Base-by-base conservation (phyloP, 768 basidiomycete genomes). In the Podaxis mareebaensis region DNA sequence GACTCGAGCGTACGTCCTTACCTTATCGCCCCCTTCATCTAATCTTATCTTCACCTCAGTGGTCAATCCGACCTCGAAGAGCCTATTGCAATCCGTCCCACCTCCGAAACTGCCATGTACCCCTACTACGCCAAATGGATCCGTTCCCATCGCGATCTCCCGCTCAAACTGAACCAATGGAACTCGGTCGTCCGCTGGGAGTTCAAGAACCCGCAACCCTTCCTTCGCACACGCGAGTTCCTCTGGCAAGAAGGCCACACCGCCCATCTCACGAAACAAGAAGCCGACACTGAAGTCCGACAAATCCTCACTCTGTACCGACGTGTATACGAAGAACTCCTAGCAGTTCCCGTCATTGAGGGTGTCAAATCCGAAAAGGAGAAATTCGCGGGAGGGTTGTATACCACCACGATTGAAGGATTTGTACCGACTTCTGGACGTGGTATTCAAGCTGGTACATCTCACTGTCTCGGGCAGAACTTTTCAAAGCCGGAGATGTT, bases 201-300 rank as follows among this genome's bases (percentile, higher is more conserved):
- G 76, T 99, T 99, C 84, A 99, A 99, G 79, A 96, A 96, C 75
- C 96, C 96, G 63, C 96, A 99, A 75, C 97, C 97, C 7, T 99
- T 99, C 91, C 85, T 99, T 40, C 95, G 97, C 61, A 99, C 97
- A 2, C 93, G 97, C 73, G 97, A 99, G 79, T 99, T 98, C 84
- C 81, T 99, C n/a, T 99, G 97, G 97, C 97, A 99, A 79, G 97
- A 99, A 77, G 97, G 97, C 40, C 97, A 99, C 79, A 99, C 97
- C 8, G 96, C 97, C 3, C 88, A 91, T 76, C 83, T 96, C 49
- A 93, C 91, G 67, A 91, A 96, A 76, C 72, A 79, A 3, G 96
- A 98, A 75, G 96, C 96, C 26, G 97, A 94, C 70, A 80, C 77
- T 56, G 97, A 99, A 78, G 97, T 99, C 15, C 87, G 84, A 20